These are phyloP conservation scores for Hypoxylon lienhwacheense DNA, from an alignment of 495 filamentous ascomycete species.

Conservation along the genomic window DNA sequence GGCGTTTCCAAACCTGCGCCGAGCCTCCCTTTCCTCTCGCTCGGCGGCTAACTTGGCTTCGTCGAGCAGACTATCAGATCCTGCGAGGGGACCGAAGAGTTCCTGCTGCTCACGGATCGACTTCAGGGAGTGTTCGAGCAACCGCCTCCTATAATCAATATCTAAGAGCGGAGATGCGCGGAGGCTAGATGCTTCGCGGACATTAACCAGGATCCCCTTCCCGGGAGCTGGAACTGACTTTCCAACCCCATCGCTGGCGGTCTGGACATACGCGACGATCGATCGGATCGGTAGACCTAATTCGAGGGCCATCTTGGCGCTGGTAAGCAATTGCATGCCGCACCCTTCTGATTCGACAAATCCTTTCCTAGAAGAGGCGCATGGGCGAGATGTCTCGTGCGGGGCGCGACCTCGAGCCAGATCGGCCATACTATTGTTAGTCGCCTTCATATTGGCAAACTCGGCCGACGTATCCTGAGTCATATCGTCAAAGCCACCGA, in stretches of 20 bases:
- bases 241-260: conserved; percentile 96
- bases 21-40: conserved; percentile 86
- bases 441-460: conserved; percentile 99
- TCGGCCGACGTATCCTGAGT: conserved; percentile 97
- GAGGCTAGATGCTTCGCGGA: conserved; percentile 80
- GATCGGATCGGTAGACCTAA: conserved; percentile 98
- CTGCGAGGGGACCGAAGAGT: conserved; percentile 76
- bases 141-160: conserved; percentile 89
- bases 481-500: conserved; percentile 98
- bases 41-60: conserved; percentile 82
- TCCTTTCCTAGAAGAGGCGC: conserved; percentile 89
- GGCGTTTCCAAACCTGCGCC: conserved; percentile 86
- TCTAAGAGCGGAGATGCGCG: conserved; percentile 90
- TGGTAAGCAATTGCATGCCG: conserved; percentile 97
- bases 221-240: conserved; percentile 97
- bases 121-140: conserved; percentile 83
- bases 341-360: conserved; percentile 99
- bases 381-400: conserved; percentile 93
- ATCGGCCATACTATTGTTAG: conserved; percentile 92
- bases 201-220: conserved; percentile 92
- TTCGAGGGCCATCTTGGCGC: conserved; percentile 86
- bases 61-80: conserved; percentile 72
- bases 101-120: conserved; percentile 94
- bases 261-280: conserved; percentile 88
- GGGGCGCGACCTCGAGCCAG: conserved; percentile 91